A percentile compares a stretch with the other conserved stretches of the same genome.
phyloP scores from a whole-genome alignment of 495 filamentous ascomycete species.

The Aspergillus biplanus region DNA sequence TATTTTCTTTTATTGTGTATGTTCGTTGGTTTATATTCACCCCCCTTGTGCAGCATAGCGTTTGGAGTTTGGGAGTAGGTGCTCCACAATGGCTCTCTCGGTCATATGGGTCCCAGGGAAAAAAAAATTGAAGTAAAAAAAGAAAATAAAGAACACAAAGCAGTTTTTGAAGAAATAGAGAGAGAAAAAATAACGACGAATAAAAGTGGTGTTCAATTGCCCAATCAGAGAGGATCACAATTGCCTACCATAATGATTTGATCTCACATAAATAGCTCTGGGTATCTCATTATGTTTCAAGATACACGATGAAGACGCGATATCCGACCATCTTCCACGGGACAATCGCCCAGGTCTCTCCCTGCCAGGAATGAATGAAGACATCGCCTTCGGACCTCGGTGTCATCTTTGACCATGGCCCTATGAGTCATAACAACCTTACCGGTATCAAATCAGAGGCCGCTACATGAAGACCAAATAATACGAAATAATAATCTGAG shows the following conservation, averaged over 20 bases:
- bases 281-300: no score
- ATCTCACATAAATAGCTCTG: no score
- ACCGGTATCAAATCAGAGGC: not conserved
- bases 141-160: constrained; percentile 22
- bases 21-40: constrained; percentile 17
- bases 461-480: not conserved
- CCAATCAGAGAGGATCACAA: not conserved
- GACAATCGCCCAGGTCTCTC: no score
- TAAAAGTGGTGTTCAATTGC: constrained; percentile 21
- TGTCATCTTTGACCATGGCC: not conserved
- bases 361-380: no score
- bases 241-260: no score
- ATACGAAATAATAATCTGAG: no score
- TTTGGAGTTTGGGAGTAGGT: constrained; percentile 42
- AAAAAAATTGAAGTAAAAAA: constrained; percentile 22
- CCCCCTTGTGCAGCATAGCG: constrained; percentile 48
- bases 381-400: not conserved
- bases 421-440: not conserved
- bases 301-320: no score
- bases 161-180: constrained; percentile 21
- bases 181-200: constrained; percentile 18
- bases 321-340: no score
- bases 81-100: constrained; percentile 20
- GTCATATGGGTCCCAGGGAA: constrained; percentile 21
- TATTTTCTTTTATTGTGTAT: constrained; percentile 26